Evolutionary conservation across 2,329 filamentous ascomycete genomes (phyloP).

Genomic region (Colletotrichum orbiculare): DNA sequence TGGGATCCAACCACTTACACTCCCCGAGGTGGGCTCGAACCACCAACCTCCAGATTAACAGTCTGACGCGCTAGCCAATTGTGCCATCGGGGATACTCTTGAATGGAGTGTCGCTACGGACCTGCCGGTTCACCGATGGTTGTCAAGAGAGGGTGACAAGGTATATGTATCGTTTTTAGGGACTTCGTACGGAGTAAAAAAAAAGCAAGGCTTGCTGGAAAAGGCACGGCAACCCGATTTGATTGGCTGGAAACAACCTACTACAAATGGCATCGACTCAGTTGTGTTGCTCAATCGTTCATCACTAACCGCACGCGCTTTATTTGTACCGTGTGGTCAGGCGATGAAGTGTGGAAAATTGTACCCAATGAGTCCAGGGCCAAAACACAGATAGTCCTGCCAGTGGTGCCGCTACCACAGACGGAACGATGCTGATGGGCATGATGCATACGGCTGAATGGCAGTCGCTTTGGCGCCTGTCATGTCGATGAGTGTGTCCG

Average conservation of each 20-base stretch:
- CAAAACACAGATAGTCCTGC: too few relatives aligned
- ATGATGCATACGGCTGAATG: conserved; percentile 18
- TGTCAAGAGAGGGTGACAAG: accelerated
- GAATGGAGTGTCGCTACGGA: not conserved
- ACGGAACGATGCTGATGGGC: conserved; percentile 19
- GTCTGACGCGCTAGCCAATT: conserved; percentile 38
- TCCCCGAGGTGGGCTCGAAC: conserved; percentile 37
- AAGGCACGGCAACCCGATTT: too few relatives aligned
- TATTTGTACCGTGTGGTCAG: too few relatives aligned
- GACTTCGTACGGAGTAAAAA: not conserved
- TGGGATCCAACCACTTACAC: conserved; percentile 22
- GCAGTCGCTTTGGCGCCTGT: conserved; percentile 7
- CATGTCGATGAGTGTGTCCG: conserved; percentile 16
- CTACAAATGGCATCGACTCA: too few relatives aligned
- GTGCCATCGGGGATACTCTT: conserved; percentile 34
- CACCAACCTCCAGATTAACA: conserved; percentile 38
- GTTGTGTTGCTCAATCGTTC: too few relatives aligned
- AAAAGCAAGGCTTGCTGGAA: too few relatives aligned
- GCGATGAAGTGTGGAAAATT: too few relatives aligned
- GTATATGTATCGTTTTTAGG: conserved; percentile 15
- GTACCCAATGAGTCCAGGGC: too few relatives aligned
- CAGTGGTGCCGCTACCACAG: not conserved
- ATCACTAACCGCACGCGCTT: too few relatives aligned
- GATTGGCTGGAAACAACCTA: too few relatives aligned
- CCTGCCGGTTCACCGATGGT: not conserved